Evolutionary conservation across 1,284 basidiomycete genomes (phyloP).

Genomic region (Puccinia polysora): DNA sequence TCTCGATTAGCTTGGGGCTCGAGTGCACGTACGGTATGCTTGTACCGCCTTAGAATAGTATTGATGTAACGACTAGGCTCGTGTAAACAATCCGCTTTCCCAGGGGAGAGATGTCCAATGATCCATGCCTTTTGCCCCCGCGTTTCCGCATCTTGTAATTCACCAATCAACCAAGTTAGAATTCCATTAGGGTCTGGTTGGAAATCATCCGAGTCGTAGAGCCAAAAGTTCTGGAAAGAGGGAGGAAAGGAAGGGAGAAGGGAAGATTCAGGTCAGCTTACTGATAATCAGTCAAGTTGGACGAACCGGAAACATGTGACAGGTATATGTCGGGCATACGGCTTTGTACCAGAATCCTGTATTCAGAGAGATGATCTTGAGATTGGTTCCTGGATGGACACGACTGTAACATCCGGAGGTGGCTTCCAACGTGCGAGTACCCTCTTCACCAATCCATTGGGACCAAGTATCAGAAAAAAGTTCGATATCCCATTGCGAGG

Average conservation of each 20-base stretch:
- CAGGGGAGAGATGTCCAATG: slow-evolving; percentile 52
- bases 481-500: slow-evolving; percentile 41
- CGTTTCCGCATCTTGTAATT: slow-evolving; percentile 60
- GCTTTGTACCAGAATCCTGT: slow-evolving; percentile 44
- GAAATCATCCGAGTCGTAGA: slow-evolving; percentile 44
- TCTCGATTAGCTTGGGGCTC: not conserved
- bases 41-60: slow-evolving; percentile 61
- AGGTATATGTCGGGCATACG: not conserved
- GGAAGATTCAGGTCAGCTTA: not conserved
- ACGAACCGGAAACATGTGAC: not conserved
- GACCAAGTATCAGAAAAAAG: slow-evolving; percentile 37
- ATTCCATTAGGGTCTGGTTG: slow-evolving; percentile 57
- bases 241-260: no score
- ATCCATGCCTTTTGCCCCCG: slow-evolving; percentile 54
- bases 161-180: slow-evolving; percentile 56
- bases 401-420: slow-evolving; percentile 35
- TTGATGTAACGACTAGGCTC: slow-evolving; percentile 53
- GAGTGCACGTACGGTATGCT: slow-evolving; percentile 53
- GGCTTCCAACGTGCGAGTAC: slow-evolving; percentile 2
- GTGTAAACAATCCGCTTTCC: slow-evolving; percentile 56
- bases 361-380: slow-evolving; percentile 43
- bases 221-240: slow-evolving; percentile 36
- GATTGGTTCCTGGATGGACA: slow-evolving; percentile 40
- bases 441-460: slow-evolving; percentile 27
- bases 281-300: not conserved